Base-by-base conservation (phyloP, 2,329 filamentous ascomycete species). In the Anthostomella pinea region DNA sequence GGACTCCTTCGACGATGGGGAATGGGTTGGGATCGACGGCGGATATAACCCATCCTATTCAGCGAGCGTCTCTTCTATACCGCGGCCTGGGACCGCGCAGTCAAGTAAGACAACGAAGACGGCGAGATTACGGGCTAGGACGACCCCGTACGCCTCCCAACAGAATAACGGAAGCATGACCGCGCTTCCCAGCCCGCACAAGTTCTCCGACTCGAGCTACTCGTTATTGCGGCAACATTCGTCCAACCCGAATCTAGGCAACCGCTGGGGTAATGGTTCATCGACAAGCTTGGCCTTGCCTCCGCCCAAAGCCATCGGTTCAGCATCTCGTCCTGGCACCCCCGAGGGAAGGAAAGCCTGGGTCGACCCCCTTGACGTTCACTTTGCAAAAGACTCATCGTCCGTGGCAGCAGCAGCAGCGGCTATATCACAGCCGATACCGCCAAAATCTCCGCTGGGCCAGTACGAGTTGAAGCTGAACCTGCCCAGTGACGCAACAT, bases 361-460 rank as follows among this genome's bases (percentile, higher is more conserved):
- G 61, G 60, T 69, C 6, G 71, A 69, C 41, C 68, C 72, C 0
- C 59, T 75, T n/a, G 67, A 73, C 9, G 62, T 70, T 20, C 66
- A 72, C 39, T 70, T 69, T 41, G 46, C 48, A 33, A 64, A 49
- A 39, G 56, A 49, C 33, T 49, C 30, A 29, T 49, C 33, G 48
- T 6, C 53, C 46, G 9, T 54, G 23, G 33, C 57, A 7, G 45
- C 52, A 24, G 41, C 20, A 11, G 31, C n/a, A 35, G 40, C n/a
- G 13, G 26, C 28, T 19, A 30, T 30, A 20, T 42, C 49, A 11
- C 49, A 45, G n/a, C 44, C 49, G 27, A 45, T 47, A 20, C 37
- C 53, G 4, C 54, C 58, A 2, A 67, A 55, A 39, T 69, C 64
- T 9, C 64, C 66, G 1, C 52, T 72, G 8, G 62, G 57, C n/a